These are phyloP conservation scores for Apiotrichum mycotoxinovorans DNA, from an alignment of 1,284 basidiomycete species.

Conservation along the genomic window DNA sequence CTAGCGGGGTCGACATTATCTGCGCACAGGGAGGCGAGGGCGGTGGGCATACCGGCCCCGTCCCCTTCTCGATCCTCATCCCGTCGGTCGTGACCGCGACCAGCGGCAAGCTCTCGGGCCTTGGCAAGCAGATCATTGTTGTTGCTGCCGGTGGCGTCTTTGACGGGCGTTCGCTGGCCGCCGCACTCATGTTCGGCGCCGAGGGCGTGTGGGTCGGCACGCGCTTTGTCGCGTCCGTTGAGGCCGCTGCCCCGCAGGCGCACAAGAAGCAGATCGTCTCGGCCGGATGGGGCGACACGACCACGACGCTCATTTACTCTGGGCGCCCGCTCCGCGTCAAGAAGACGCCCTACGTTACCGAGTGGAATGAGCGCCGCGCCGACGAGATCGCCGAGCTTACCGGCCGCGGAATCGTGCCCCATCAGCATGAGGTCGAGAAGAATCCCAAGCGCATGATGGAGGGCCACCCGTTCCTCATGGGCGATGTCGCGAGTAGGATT, in stretches of 20 bases:
- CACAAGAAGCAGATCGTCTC: slow-evolving; percentile 66
- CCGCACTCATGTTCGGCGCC: slow-evolving; percentile 78
- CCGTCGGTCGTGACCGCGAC: slow-evolving; percentile 77
- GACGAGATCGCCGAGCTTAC: slow-evolving; percentile 61
- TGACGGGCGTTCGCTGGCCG: slow-evolving; percentile 79
- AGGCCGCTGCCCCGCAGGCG: slow-evolving; percentile 69
- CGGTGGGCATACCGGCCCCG: slow-evolving; percentile 59
- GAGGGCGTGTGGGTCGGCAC: slow-evolving; percentile 86
- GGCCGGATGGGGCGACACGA: slow-evolving; percentile 50
- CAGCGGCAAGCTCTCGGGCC: slow-evolving; percentile 66
- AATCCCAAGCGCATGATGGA: slow-evolving; percentile 70
- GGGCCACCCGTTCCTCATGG: slow-evolving; percentile 70
- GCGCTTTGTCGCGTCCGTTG: slow-evolving; percentile 68
- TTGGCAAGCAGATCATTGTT: slow-evolving; percentile 74
- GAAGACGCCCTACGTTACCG: slow-evolving; percentile 72
- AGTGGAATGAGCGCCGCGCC: slow-evolving; percentile 56
- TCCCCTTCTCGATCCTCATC: slow-evolving; percentile 42
- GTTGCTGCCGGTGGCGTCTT: slow-evolving; percentile 81
- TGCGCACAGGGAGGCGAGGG: slow-evolving; percentile 85
- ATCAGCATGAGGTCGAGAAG: slow-evolving; percentile 65
- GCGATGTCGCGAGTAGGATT: slow-evolving; percentile 72
- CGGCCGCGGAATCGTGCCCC: slow-evolving; percentile 69
- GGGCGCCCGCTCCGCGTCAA: slow-evolving; percentile 80
- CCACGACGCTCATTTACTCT: slow-evolving; percentile 78
- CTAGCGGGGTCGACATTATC: slow-evolving; percentile 76